Evolutionary conservation across 495 filamentous ascomycete species (phyloP), one percentile per base, ranked within the genome.

Genomic region (Platismatia glauca): DNA sequence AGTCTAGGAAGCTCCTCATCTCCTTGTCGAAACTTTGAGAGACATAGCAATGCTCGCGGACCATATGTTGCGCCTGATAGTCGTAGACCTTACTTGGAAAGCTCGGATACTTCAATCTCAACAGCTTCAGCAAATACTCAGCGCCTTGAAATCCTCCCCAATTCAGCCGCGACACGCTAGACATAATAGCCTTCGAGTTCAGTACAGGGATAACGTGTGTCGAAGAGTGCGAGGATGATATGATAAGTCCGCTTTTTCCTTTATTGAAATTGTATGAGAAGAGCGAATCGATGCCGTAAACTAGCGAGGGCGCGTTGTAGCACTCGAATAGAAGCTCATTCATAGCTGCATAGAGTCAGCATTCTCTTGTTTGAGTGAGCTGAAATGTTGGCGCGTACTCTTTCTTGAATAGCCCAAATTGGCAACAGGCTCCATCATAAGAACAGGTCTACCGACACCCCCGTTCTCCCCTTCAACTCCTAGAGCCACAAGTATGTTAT

Each of bases 121-220:
- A 81, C 34, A 97, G 81, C 71, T 96, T 96, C 22, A 90, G 77
- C 16, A 97, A 79, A 68, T 95, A 97, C 70, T 97, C 94, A 0
- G 90, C 87, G 18, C 82, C 85, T 65, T 97, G 89, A 70, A 83
- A 87, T 31, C 95, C 89, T 34, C 94, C 95, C 94, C 93, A 98
- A 70, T 96, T 97, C 15, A 98, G 78, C 46, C 94, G 81, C 57
- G 90, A 92, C 43, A 90, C 87, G 64, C 93, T 90, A 8, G 84
- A 82, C 27, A 97, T 80, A 39, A 96, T 73, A 9, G 93, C 83
- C 74, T 94, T 95, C 9, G 81, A 84, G 60, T 95, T 84, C 58
- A 96, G 78, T 1, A 98, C 89, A 5, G 94, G 94, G 55, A 98
- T 95, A n/a, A 97, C 77, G 71, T 98, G 95, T 2, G 94, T 98